Evolutionary conservation across 345 rosid genomes (phyloP), one percentile per base, ranked within the genome.

Genomic region (Arabidopsis suecica): DNA sequence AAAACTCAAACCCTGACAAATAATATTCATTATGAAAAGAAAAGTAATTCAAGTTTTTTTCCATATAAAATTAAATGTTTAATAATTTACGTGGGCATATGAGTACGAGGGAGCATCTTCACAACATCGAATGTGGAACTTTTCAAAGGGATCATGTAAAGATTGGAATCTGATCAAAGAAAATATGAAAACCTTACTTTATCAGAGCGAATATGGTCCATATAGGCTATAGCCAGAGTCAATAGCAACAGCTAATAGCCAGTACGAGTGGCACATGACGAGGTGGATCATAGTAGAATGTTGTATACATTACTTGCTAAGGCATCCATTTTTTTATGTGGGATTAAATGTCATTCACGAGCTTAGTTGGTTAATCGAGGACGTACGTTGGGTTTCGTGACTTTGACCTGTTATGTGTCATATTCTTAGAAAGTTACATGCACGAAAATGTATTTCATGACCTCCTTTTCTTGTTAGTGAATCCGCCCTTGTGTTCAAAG

Each of bases 151-250:
- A 50, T 59, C 69, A 51, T 50, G n/a, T 68, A 75, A 75, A 68
- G 62, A 68, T 60, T 50, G 37, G 79, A 75, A 67, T 75, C 68
- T 75, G 36, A 67, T 58, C 68, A 75, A 55, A 74, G 28, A 37
- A 58, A 48, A 28, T 37, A n/a, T 10, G 5, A 34, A 47, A 25
- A n/a, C 2, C 33, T 67, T 32, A 58, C 61, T 60, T 59, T 68
- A 30, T 41, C 54, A 50, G 1, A 49, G 37, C 22, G 68, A 75
- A 68, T 75, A 59, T 75, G 73, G 54, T 18, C 68, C 61, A 32
- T 70, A 16, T 45, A 25, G 71, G 7, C 44, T 32, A 30, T 9
- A 50, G n/a, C n/a, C 25, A 32, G 42, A 25, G 51, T 16, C 51
- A 50, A 64, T 9, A 34, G 3, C 56, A 53, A 30, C 64, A 64